Evolutionary conservation across 176 grass and related monocot genomes (phyloP), one percentile per base, ranked within the genome.

Genomic region (Musa schizocarpa): DNA sequence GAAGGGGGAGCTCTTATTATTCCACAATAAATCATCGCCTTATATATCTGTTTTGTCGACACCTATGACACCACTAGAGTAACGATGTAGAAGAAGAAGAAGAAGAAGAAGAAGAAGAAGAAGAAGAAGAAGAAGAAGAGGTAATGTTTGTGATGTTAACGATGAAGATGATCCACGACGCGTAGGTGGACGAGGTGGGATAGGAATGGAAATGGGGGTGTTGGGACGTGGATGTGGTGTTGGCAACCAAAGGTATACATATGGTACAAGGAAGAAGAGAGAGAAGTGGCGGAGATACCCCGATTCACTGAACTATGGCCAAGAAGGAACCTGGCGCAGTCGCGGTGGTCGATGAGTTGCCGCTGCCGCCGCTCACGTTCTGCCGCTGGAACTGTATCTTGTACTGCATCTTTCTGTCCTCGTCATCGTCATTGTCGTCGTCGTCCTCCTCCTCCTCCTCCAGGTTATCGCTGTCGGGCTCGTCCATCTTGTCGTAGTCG

Each of bases 271-370:
- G 10, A 49, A 50, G 19, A 56, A 55, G 68, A 56, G 67, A 50
- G 75, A 64, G 23, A 83, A 14, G 52, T 43, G 55, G 29, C 52
- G 81, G 71, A 59, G 65, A 56, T 22, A 20, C 34, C 65, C 56
- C 27, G 26, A 81, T 87, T 88, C n/a, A 95, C 83, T 95, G 76
- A 81, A 99, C 96, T 91, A 99, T 95, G 82, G 76, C 96, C 79
- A 99, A 79, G 91, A 95, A 99, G 63, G 96, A 92, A 81, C 89
- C 89, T 56, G 88, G 68, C 21, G 87, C 23, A 12, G 80, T 56
- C 21, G 80, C 74, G 2, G 73, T 13, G 48, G 75, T 99, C 9
- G 82, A 75, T 56, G 87, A 61, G 55, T 75, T 87, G 19, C 59
- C 70, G 63, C 81, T 57, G 54, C 83, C 81, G 84, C 76, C 0